Percentiles rank a stretch among this genome's conserved stretches.
phyloP scores from a whole-genome alignment of 441 rosid genomes.

The Codiaeum variegatum region DNA sequence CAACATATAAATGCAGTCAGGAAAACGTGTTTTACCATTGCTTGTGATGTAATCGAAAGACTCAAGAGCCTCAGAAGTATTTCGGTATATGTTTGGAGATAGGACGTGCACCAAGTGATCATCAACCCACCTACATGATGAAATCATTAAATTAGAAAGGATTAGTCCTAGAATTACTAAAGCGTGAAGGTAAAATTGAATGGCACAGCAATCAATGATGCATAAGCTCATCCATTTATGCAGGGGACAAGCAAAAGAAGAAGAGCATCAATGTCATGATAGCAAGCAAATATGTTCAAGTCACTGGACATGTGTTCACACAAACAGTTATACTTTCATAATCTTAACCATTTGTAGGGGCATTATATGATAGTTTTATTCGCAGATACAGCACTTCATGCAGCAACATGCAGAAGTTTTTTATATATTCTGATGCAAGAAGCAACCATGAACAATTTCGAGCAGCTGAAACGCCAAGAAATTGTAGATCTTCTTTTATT shows the following conservation, averaged over 20 bases:
- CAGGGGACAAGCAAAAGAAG: not conserved
- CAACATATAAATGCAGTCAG: not conserved
- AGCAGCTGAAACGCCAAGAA: not conserved
- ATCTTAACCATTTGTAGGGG: not conserved
- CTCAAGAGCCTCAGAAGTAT: constrained; percentile 73
- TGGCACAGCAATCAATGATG: not conserved
- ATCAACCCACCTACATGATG: constrained; percentile 73
- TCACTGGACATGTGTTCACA: not conserved
- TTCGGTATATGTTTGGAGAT: constrained; percentile 83
- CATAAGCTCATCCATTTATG: not conserved
- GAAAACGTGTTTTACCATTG: constrained; percentile 43
- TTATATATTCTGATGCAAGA: not conserved
- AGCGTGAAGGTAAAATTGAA: not conserved
- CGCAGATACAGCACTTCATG: not conserved
- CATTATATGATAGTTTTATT: not conserved
- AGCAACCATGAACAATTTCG: not conserved
- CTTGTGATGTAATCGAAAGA: constrained; percentile 86
- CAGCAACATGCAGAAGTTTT: not conserved
- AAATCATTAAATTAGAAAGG: constrained; percentile 11
- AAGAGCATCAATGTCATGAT: not conserved
- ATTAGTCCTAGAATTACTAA: not conserved
- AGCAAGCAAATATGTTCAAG: not conserved
- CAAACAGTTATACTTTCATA: not conserved
- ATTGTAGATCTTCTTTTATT: not conserved
- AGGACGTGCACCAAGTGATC: constrained; percentile 78